Conservation (phyloP, 768 basidiomycete genomes). For the Cyclocybe cylindracea region DNA sequence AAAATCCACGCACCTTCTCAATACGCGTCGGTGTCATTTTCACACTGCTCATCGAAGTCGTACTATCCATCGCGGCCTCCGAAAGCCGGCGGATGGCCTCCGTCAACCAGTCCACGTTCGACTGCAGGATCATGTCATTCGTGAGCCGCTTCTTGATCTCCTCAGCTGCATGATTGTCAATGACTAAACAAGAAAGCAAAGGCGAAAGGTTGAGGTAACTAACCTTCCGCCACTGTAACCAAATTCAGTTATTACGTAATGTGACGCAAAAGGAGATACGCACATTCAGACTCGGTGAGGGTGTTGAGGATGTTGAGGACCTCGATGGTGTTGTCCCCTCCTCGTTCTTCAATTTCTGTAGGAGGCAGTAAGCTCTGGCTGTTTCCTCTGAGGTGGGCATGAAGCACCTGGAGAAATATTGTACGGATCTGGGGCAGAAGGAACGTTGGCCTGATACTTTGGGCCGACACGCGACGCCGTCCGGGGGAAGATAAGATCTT, state of each 20-base stretch:
- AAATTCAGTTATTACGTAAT: constrained; percentile 20
- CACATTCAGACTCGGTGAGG: constrained; percentile 70
- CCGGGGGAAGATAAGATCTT: constrained; percentile 96
- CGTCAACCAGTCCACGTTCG: constrained; percentile 79
- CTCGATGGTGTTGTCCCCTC: constrained; percentile 72
- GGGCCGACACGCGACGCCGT: constrained; percentile 88
- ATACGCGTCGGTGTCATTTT: constrained; percentile 41
- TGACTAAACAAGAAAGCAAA: not conserved
- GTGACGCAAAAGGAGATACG: constrained; percentile 26
- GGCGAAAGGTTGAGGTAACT: constrained; percentile 16
- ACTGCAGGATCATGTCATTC: constrained; percentile 49
- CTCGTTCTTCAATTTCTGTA: constrained; percentile 64
- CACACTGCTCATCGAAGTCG: constrained; percentile 18
- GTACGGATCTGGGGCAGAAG: constrained; percentile 42
- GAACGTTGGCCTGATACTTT: constrained; percentile 77
- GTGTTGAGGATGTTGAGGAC: constrained; percentile 64
- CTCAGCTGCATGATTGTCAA: constrained; percentile 52
- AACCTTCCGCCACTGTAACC: constrained; percentile 58
- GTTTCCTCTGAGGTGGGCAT: not conserved
- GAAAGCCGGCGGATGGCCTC: constrained; percentile 75
- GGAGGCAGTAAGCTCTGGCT: constrained; percentile 10
- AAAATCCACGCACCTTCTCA: constrained; percentile 57
- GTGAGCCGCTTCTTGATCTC: constrained; percentile 59
- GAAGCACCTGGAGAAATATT: constrained; percentile 39
- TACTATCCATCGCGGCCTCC: constrained; percentile 57